Base-by-base conservation (phyloP, 345 rosid genomes). In the Ceriops zippeliana region DNA sequence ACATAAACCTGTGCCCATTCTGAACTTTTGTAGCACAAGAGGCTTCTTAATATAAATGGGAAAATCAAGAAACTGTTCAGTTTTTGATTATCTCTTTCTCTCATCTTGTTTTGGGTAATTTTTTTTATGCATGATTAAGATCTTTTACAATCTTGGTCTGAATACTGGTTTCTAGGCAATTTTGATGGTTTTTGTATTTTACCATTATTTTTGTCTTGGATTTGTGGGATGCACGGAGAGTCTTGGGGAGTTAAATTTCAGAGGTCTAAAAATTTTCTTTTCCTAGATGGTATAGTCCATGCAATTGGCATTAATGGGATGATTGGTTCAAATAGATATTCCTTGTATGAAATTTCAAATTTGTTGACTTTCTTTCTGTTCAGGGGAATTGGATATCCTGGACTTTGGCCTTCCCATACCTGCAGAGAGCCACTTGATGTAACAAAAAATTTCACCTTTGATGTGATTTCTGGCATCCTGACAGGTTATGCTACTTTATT, bases 401-500 rank as follows among this genome's bases (percentile, higher is more conserved):
- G 84, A 73, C 92, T 95, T 60, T 95, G 99, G 99, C 98, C 98
- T 60, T 87, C 97, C 66, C 58, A 80, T 54, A 75, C 90, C 68
- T 95, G 99, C 79, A 82, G 85, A 87, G 96, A 95, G 89, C 99
- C 99, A 35, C 99, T 95, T 54, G 98, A 95, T 66, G 91, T 93
- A 73, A 49, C 97, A 37, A 90, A 90, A 62, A 83, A 80, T 57
- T 89, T 81, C 67, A 90, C 97, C 37, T 93, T 93, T 62, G 92
- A 90, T 68, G 83, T 90, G 76, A 79, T 93, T 34, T 83, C 96
- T 49, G 98, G 99, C 74, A 84, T 95, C 62, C 78, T 93, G 62
- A 57, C 92, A 81, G 90, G 98, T 93, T 62, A 78, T 51, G 54
- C 56, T 67, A 22, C 66, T 63, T 9, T 24, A 37, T 70, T 26